phyloP scores from a whole-genome alignment of 2,329 filamentous ascomycete genomes.

The Pestalotiopsis fici region DNA sequence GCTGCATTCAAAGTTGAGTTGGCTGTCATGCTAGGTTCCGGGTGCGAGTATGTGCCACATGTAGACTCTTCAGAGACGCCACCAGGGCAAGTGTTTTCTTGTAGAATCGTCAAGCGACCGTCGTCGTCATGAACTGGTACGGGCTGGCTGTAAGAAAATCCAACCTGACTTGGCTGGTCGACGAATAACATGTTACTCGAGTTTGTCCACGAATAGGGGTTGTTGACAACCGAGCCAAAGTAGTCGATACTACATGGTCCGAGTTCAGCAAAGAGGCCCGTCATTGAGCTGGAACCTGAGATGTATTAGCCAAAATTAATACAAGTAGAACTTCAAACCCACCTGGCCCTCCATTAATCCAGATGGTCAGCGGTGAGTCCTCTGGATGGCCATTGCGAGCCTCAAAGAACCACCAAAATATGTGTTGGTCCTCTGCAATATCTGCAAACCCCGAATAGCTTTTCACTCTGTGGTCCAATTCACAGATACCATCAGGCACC shows the following conservation, averaged over 20 bases:
- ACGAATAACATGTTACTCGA: conserved; percentile 62
- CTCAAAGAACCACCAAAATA: conserved; percentile 54
- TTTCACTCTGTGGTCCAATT: conserved; percentile 41
- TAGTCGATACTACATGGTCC: conserved; percentile 41
- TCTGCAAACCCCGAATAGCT: conserved; percentile 44
- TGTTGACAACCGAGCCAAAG: conserved; percentile 44
- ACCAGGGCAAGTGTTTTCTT: conserved; percentile 48
- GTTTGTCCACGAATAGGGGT: conserved; percentile 62
- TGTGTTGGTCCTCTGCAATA: conserved; percentile 38
- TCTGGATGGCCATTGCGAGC: conserved; percentile 43
- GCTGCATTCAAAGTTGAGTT: conserved; percentile 54
- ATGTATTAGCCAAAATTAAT: conserved; percentile 39
- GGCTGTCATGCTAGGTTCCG: conserved; percentile 49
- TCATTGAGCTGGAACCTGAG: conserved; percentile 52
- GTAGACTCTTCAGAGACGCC: conserved; percentile 38
- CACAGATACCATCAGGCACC: conserved; percentile 46
- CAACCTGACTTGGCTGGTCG: conserved; percentile 60
- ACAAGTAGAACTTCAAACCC: not conserved
- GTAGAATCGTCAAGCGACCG: conserved; percentile 40
- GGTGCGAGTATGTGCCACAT: conserved; percentile 58
- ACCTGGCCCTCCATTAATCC: conserved; percentile 52
- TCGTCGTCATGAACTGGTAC: conserved; percentile 28
- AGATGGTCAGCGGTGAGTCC: conserved; percentile 48
- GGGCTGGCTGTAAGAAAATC: conserved; percentile 50
- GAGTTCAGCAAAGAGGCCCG: conserved; percentile 54